A percentile compares a stretch with the other conserved stretches of the same genome.
phyloP scores from a whole-genome alignment of 441 rosid genomes.

The Omphalea diandra region DNA sequence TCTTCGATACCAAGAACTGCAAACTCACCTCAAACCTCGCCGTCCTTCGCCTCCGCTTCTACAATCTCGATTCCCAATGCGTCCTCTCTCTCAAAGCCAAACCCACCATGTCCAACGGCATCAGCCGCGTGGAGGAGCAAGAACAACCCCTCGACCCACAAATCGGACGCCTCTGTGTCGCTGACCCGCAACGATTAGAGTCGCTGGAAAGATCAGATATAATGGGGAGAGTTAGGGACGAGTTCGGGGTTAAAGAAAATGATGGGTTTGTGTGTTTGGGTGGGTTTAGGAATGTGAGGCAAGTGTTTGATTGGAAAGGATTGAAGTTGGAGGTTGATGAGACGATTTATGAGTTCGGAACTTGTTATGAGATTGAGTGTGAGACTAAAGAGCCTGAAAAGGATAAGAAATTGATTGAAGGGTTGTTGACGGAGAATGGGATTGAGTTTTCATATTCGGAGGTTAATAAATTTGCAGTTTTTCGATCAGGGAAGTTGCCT shows the following conservation, averaged over 20 bases:
- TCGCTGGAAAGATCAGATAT: constrained; percentile 42
- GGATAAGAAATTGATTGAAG: constrained; percentile 59
- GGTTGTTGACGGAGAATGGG: constrained; percentile 52
- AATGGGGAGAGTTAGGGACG: constrained; percentile 55
- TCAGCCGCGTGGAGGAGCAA: constrained; percentile 81
- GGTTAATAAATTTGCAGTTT: constrained; percentile 53
- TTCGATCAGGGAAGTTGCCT: constrained; percentile 44
- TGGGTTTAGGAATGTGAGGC: constrained; percentile 75
- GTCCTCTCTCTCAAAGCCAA: constrained; percentile 55
- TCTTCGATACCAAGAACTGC: constrained; percentile 47
- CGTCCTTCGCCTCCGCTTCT: constrained; percentile 65
- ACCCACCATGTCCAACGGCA: constrained; percentile 46
- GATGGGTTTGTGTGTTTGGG: constrained; percentile 62
- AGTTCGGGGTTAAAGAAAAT: constrained; percentile 46
- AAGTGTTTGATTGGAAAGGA: constrained; percentile 66
- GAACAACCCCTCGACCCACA: constrained; percentile 62
- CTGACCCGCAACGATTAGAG: constrained; percentile 40
- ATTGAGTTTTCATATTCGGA: constrained; percentile 50
- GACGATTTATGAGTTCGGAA: constrained; percentile 70
- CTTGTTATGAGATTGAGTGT: constrained; percentile 71
- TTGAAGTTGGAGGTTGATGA: constrained; percentile 79
- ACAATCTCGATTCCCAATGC: constrained; percentile 46
- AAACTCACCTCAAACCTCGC: constrained; percentile 45
- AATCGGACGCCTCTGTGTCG: constrained; percentile 40
- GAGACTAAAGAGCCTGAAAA: constrained; percentile 71